Percentiles rank a stretch among this genome's conserved stretches.
Evolutionary conservation across 306 rosid species (phyloP).

Genomic region (Delonix regia): DNA sequence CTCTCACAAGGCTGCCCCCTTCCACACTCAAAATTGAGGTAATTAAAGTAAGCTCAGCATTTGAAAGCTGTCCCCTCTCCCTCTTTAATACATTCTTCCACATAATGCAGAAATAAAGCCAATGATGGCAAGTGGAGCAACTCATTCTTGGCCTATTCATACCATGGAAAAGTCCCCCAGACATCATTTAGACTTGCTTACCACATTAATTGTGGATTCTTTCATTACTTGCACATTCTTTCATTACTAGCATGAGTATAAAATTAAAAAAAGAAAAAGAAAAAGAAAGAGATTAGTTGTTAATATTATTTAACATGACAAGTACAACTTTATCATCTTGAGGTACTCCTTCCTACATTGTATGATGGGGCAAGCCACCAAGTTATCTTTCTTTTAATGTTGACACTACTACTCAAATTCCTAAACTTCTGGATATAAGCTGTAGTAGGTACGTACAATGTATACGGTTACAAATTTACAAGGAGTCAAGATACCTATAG

Average conservation of each 20-base stretch:
- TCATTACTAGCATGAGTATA: not conserved
- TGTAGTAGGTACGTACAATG: conserved; percentile 31
- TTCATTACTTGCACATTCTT: not conserved
- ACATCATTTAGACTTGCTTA: not conserved
- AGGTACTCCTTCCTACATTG: conserved; percentile 31
- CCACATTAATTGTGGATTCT: not conserved
- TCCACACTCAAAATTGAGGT: too few species aligned
- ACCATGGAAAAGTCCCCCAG: not conserved
- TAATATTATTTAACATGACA: conserved; percentile 30
- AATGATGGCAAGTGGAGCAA: not conserved
- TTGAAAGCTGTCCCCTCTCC: too few species aligned
- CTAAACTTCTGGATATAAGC: conserved; percentile 23
- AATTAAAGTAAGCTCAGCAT: too few species aligned
- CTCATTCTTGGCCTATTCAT: not conserved
- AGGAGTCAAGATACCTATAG: conserved; percentile 59
- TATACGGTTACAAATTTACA: conserved; percentile 44
- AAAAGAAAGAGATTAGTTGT: conserved; percentile 16
- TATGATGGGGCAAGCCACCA: conserved; percentile 35
- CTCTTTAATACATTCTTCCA: not conserved
- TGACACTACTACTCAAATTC: conserved; percentile 36
- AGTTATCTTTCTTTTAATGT: conserved; percentile 29
- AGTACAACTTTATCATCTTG: conserved; percentile 22
- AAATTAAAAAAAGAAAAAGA: not conserved
- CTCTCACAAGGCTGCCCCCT: too few species aligned
- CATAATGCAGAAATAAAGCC: not conserved